phyloP scores from a whole-genome alignment of 1,139 yeast genomes.

The Tardiomyces depauwii region DNA sequence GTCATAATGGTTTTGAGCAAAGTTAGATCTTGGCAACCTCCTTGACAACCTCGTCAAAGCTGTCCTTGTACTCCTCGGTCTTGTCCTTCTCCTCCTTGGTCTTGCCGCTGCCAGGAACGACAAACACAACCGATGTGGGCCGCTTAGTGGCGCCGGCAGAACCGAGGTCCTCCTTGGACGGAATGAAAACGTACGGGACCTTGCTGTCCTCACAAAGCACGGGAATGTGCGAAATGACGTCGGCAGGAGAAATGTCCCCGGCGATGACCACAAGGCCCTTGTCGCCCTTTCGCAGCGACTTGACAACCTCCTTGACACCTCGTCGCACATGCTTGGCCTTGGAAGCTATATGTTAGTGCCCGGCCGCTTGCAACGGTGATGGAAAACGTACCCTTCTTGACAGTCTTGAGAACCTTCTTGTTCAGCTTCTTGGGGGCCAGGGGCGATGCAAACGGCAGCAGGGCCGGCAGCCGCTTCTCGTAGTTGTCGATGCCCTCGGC shows the following conservation, averaged over 20 bases:
- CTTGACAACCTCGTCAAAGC: conserved; percentile 87
- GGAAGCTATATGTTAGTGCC: conserved; percentile 31
- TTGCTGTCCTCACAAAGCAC: conserved; percentile 90
- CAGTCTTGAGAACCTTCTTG: conserved; percentile 90
- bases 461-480: conserved; percentile 82
- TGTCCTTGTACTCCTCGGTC: conserved; percentile 82
- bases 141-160: conserved; percentile 98
- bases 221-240: conserved; percentile 94
- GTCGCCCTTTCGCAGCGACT: conserved; percentile 95
- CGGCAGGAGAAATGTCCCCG: conserved; percentile 96
- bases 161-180: conserved; percentile 96
- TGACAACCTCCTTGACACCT: conserved; percentile 98
- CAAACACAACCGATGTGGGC: conserved; percentile 96
- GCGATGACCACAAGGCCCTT: conserved; percentile 95
- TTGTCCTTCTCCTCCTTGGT: conserved; percentile 58
- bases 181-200: conserved; percentile 87
- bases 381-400: conserved; percentile 47
- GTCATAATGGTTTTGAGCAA: not conserved
- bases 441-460: conserved; percentile 87
- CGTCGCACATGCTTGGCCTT: conserved; percentile 97
- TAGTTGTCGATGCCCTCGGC: conserved; percentile 58
- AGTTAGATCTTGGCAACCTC: conserved; percentile 43
- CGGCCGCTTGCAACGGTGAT: no score
- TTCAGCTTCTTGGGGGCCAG: conserved; percentile 92
- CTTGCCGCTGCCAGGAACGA: conserved; percentile 94